These are phyloP conservation scores for Tetrahymena malaccensis DNA, from an alignment of 73 alveolate genomes.

Conservation along the genomic window DNA sequence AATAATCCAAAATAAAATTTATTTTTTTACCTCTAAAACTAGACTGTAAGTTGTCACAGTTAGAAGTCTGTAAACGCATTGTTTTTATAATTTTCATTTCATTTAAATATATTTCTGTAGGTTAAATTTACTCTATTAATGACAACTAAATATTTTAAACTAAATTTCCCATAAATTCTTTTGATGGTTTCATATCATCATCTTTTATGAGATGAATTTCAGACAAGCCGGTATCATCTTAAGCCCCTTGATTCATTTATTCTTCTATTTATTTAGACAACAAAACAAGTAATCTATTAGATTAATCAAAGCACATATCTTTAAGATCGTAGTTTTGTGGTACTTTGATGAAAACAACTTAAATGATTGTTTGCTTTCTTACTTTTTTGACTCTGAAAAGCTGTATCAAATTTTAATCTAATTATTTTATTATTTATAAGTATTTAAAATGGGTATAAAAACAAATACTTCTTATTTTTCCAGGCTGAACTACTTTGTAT, in stretches of 20 bases:
- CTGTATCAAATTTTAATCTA: not conserved
- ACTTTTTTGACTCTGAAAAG: not conserved
- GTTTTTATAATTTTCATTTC: not conserved
- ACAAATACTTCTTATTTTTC: not conserved
- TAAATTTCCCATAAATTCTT: not conserved
- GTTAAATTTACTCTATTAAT: not conserved
- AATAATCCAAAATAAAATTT: not conserved
- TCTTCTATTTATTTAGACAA: not conserved
- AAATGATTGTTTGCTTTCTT: not conserved
- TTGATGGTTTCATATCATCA: not conserved
- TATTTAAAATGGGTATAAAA: not conserved
- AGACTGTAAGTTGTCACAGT: not conserved
- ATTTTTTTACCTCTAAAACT: not conserved
- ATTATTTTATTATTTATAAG: not conserved
- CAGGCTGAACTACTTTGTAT: not conserved
- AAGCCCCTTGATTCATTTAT: not conserved
- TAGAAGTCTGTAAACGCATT: not conserved
- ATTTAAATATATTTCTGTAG: not conserved
- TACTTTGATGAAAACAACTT: not conserved
- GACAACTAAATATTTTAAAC: not conserved
- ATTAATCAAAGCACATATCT: not conserved
- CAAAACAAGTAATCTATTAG: not conserved
- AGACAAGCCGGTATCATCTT: not conserved
- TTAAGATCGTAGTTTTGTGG: not conserved
- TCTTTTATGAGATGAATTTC: not conserved